Conservation (phyloP, 371 early-diverging fungal genomes). For the Rhizopus sp. region DNA sequence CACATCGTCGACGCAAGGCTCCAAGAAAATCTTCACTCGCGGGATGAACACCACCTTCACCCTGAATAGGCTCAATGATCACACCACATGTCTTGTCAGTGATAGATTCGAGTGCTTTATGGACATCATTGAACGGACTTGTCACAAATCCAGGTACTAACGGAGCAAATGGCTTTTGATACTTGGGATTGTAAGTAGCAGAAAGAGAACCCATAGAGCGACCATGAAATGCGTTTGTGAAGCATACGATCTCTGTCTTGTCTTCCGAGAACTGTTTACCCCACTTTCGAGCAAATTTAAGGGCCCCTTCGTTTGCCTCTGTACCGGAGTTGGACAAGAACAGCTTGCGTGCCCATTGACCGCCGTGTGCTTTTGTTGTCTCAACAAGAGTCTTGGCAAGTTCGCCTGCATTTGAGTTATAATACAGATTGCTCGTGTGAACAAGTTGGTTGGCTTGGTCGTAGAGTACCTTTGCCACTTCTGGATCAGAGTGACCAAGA, state of each 20-base stretch:
- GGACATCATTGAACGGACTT: slow-evolving; percentile 72
- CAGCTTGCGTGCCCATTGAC: slow-evolving; percentile 57
- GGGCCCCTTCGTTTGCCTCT: slow-evolving; percentile 87
- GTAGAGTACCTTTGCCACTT: slow-evolving; percentile 64
- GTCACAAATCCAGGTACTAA: slow-evolving; percentile 83
- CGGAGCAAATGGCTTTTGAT: slow-evolving; percentile 90
- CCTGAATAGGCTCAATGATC: slow-evolving; percentile 95
- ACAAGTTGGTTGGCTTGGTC: slow-evolving; percentile 81
- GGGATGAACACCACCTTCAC: slow-evolving; percentile 90
- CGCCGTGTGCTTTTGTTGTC: slow-evolving; percentile 49
- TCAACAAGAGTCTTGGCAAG: slow-evolving; percentile 72
- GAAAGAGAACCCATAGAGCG: slow-evolving; percentile 93
- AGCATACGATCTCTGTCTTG: slow-evolving; percentile 73
- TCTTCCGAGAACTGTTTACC: slow-evolving; percentile 69
- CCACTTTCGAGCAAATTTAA: slow-evolving; percentile 94
- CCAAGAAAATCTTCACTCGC: slow-evolving; percentile 74
- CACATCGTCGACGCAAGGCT: slow-evolving; percentile 75
- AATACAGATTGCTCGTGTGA: slow-evolving; percentile 84
- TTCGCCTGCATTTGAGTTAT: slow-evolving; percentile 74
- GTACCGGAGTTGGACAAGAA: slow-evolving; percentile 93
- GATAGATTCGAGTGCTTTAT: slow-evolving; percentile 56
- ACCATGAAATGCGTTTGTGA: slow-evolving; percentile 92
- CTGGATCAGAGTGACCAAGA: slow-evolving; percentile 80
- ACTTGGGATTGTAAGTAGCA: slow-evolving; percentile 88
- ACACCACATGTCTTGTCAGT: slow-evolving; percentile 87